Evolutionary conservation across 176 grass and related monocot genomes (phyloP), one percentile per base, ranked within the genome.

Genomic region (Ampelocalamus luodianensis): DNA sequence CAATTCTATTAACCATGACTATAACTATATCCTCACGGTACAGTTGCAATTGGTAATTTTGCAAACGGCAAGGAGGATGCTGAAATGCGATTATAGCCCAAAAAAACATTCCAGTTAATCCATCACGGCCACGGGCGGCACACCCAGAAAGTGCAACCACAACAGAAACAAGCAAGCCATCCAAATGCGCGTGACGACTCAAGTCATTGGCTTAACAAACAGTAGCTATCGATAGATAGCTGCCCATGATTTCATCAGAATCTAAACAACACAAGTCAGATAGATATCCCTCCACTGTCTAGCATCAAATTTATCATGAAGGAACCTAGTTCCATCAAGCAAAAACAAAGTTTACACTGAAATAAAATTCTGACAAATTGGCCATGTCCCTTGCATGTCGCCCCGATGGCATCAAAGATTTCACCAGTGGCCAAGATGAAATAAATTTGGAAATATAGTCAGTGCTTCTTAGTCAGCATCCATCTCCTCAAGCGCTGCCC

Each of bases 401-500:
- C 22, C 26, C 71, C 39, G 46, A 74, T 48, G 38, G 27, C 26
- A 80, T 32, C 27, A 56, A 77, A 62, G 72, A 64, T 83, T 83
- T 71, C 43, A 82, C 32, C 64, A 88, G 26, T 14, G 6, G 38
- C 71, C 38, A 46, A 65, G 20, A 59, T 60, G 49, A 76, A 68
- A 87, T n/a, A 74, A 81, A 60, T 26, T 60, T 4, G 1, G 6
- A 11, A 4, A 14, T 50, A 54, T 17, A 23, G 38, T 56, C 1
- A 10, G 45, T 45, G 38, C 17, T 42, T 69, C 53, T 85, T 85
- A 97, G 76, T 94, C 92, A 49, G 92, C 95, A 81, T 97, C 90
- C 95, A 94, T 97, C 74, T 90, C 95, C 84, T 94, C 92, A 6
- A 89, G 65, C 44, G 95, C 90, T 37, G 86, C 90, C 81, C 91